These are phyloP conservation scores for Penicillium sp. DNA, from an alignment of 2,329 filamentous ascomycete species.

Conservation along the genomic window DNA sequence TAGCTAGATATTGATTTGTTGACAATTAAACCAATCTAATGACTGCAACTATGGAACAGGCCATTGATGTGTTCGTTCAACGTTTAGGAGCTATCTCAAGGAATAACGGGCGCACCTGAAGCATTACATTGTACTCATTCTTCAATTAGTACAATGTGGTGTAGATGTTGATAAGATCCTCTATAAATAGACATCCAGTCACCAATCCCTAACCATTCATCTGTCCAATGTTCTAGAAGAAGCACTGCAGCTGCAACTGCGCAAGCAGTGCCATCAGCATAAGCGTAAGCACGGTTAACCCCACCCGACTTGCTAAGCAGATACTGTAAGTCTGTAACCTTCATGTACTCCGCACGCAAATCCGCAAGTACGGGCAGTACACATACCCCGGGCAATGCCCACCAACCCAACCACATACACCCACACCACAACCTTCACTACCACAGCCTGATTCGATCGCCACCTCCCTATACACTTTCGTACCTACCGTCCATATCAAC, in stretches of 20 bases:
- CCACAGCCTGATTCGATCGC: slow-evolving; percentile 3
- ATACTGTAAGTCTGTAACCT: background rate
- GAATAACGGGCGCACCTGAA: background rate
- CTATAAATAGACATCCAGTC: background rate
- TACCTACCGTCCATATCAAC: background rate
- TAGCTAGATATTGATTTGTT: background rate
- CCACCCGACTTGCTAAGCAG: background rate
- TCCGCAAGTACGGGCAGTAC: too few relatives aligned
- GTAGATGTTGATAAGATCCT: background rate
- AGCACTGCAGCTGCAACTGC: background rate
- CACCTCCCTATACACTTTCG: background rate
- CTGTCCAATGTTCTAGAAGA: background rate
- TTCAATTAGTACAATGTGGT: background rate
- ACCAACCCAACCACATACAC: background rate
- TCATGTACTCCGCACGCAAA: too few relatives aligned
- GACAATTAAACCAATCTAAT: background rate
- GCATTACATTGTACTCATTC: background rate
- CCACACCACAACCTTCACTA: background rate
- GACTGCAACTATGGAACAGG: background rate
- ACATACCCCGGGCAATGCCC: background rate
- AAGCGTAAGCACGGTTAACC: background rate
- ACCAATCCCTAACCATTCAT: background rate
- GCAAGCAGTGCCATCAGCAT: background rate
- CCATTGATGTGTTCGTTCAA: background rate
- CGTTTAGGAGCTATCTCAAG: background rate